A percentile compares a stretch with the other conserved stretches of the same genome.
These are phyloP conservation scores for Irpex sp. DNA, from an alignment of 1,284 basidiomycete species.

Conservation along the genomic window DNA sequence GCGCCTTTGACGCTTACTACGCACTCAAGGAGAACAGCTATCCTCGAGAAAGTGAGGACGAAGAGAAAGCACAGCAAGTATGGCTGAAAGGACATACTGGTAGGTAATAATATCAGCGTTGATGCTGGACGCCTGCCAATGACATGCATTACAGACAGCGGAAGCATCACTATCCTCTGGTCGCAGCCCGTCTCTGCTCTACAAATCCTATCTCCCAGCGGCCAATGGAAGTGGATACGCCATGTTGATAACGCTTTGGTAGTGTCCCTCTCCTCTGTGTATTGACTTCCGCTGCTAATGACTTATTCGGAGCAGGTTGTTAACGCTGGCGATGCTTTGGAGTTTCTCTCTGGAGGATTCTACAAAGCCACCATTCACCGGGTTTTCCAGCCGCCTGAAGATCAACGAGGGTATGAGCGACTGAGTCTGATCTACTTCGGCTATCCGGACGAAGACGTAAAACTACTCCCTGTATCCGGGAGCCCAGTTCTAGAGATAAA, in stretches of 20 bases:
- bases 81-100: conserved; percentile 63
- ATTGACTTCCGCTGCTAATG: not conserved
- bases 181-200: conserved; percentile 56
- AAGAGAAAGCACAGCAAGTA: conserved; percentile 46
- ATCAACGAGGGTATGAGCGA: conserved; percentile 39
- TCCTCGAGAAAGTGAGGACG: conserved; percentile 40
- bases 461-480: conserved; percentile 24
- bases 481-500: conserved; percentile 29
- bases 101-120: conserved; percentile 11
- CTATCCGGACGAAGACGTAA: conserved; percentile 28
- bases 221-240: conserved; percentile 54
- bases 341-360: conserved; percentile 42
- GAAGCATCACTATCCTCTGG: conserved; percentile 51
- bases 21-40: conserved; percentile 17
- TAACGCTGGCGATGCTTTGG: conserved; percentile 40
- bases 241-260: conserved; percentile 61
- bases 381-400: conserved; percentile 45
- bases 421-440: conserved; percentile 43
- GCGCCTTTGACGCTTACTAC: not conserved
- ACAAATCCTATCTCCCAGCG: conserved; percentile 50
- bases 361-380: conserved; percentile 40
- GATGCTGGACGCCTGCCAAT: not conserved
- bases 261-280: conserved; percentile 9
- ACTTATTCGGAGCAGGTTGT: conserved; percentile 25
- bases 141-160: conserved; percentile 38